Evolutionary conservation across 106 monocot genomes (phyloP).

Genomic region (Amphibolis antarctica): DNA sequence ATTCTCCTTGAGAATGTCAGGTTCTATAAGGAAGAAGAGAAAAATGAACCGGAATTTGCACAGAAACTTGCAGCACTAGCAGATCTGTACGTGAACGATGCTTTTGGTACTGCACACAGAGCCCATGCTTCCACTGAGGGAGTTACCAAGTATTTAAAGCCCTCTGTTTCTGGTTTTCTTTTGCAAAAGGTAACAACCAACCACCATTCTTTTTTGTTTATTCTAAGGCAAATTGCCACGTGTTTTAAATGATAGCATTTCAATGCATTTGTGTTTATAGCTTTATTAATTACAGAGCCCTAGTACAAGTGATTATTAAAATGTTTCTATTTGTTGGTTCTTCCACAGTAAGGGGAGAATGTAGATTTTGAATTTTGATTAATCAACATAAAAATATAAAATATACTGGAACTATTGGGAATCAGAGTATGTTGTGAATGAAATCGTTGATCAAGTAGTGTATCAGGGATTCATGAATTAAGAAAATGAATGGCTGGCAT

Average conservation of each 20-base stretch:
- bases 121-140: slow-evolving; percentile 75
- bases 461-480: too few species aligned
- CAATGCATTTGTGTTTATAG: too few species aligned
- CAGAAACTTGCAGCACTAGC: slow-evolving; percentile 87
- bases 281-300: too few species aligned
- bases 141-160: slow-evolving; percentile 26
- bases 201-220: neutral
- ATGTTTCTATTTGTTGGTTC: too few species aligned
- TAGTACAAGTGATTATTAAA: too few species aligned
- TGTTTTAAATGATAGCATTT: neutral
- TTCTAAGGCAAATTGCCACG: neutral
- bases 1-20: slow-evolving; percentile 81
- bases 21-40: slow-evolving; percentile 90
- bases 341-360: too few species aligned
- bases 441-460: too few species aligned
- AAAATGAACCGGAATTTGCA: slow-evolving; percentile 84
- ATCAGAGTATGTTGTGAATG: too few species aligned
- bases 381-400: too few species aligned
- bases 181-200: slow-evolving; percentile 16
- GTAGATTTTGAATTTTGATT: too few species aligned
- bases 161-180: slow-evolving; percentile 28
- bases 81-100: slow-evolving; percentile 84
- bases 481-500: too few species aligned
- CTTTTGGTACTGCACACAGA: slow-evolving; percentile 60
- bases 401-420: too few species aligned